Conservation (phyloP, 805 yeast genomes). For the Ogataea methanolica region DNA sequence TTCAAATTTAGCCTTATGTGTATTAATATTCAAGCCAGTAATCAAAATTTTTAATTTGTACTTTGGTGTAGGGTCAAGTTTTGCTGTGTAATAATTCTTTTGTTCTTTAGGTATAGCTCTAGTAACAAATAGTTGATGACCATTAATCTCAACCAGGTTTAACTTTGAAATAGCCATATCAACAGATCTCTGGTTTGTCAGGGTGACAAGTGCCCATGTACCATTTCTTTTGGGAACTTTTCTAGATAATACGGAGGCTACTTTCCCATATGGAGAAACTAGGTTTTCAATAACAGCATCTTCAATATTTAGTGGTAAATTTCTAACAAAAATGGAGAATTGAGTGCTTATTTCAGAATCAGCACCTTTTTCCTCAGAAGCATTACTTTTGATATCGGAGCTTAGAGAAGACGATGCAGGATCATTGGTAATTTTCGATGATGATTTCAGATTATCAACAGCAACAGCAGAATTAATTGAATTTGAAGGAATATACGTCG, state of each 20-base stretch:
- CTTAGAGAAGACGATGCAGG: too few relatives aligned
- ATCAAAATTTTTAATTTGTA: constrained; percentile 24
- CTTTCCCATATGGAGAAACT: constrained; percentile 29
- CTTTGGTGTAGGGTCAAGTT: constrained; percentile 13
- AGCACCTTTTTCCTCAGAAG: too few relatives aligned
- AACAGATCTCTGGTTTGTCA: constrained; percentile 23
- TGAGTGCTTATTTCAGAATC: constrained; percentile 17
- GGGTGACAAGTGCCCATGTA: constrained; percentile 29
- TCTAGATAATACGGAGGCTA: constrained; percentile 23
- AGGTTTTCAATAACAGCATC: constrained; percentile 21
- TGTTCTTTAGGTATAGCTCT: constrained; percentile 31
- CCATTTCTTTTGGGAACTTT: constrained; percentile 26
- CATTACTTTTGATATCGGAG: too few relatives aligned
- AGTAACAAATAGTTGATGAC: constrained; percentile 26
- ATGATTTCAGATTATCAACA: not conserved
- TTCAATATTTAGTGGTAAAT: constrained; percentile 25
- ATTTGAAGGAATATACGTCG: constrained; percentile 8
- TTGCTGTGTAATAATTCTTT: constrained; percentile 21
- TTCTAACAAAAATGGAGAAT: constrained; percentile 27
- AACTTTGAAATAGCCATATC: constrained; percentile 22
- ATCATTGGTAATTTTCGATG: not conserved
- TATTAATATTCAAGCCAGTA: constrained; percentile 21
- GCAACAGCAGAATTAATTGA: too few relatives aligned
- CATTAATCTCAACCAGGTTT: constrained; percentile 26
- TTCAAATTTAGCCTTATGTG: constrained; percentile 19